These are phyloP conservation scores for Eucalyptus decipiens DNA, from an alignment of 345 rosid species.

Conservation along the genomic window DNA sequence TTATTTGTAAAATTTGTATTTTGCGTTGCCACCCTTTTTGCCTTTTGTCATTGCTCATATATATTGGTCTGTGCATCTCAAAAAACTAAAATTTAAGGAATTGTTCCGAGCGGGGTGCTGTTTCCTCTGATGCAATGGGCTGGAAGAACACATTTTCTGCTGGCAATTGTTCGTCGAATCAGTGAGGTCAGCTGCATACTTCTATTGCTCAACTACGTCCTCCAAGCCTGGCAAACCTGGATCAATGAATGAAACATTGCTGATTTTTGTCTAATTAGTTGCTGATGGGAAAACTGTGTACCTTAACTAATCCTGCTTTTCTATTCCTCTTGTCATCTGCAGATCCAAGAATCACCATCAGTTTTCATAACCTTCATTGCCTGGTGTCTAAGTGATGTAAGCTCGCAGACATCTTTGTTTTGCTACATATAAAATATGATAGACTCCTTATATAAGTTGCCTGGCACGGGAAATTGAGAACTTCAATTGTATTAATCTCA, in stretches of 20 bases:
- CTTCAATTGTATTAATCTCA: not conserved
- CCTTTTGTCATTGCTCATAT: not conserved
- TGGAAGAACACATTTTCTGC: slow-evolving; percentile 64
- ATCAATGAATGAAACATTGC: not conserved
- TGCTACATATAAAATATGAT: not conserved
- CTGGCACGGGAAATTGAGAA: not conserved
- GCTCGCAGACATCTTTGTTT: not conserved
- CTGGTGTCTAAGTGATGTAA: slow-evolving; percentile 73
- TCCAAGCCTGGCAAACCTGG: not conserved
- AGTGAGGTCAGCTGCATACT: slow-evolving; percentile 26
- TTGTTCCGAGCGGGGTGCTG: slow-evolving; percentile 76
- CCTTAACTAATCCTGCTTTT: not conserved
- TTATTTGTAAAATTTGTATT: not conserved
- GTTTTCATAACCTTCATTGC: slow-evolving; percentile 58
- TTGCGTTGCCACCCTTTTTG: not conserved
- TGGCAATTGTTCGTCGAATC: slow-evolving; percentile 36
- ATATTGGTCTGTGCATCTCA: not conserved
- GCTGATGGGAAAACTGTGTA: not conserved
- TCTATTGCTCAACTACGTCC: not conserved
- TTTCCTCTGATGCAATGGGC: slow-evolving; percentile 81
- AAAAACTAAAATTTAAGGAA: slow-evolving; percentile 22
- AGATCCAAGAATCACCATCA: slow-evolving; percentile 65
- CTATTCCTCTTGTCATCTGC: not conserved
- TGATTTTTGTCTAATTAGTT: not conserved
- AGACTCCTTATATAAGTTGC: not conserved